A percentile compares a stretch with the other conserved stretches of the same genome.
Conservation (phyloP, 2,329 filamentous ascomycete species). For the Claviceps paspali region DNA sequence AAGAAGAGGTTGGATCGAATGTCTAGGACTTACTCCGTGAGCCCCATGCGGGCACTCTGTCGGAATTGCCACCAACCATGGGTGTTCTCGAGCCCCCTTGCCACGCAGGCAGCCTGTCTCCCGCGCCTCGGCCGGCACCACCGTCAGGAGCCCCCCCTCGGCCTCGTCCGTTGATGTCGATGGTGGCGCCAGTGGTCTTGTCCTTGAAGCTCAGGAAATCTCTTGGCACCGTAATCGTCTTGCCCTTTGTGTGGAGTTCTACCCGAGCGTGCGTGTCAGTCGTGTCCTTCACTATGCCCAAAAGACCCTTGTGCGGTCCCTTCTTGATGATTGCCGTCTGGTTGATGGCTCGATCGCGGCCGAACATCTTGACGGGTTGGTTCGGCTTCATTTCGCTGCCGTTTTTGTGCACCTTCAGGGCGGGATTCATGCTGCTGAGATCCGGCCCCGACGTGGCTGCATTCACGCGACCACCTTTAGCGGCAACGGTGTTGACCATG, state of each 20-base stretch:
- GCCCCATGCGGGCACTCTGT: slow-evolving; percentile 66
- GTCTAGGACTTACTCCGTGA: slow-evolving; percentile 43
- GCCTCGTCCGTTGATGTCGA: slow-evolving; percentile 48
- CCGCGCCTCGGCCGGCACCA: slow-evolving; percentile 29
- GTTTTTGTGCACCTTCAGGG: slow-evolving; percentile 55
- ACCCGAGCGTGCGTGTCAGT: slow-evolving; percentile 76
- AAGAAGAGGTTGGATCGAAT: too few species aligned
- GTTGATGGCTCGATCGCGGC: slow-evolving; percentile 70
- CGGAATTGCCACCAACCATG: slow-evolving; percentile 40
- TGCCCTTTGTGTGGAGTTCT: slow-evolving; percentile 88
- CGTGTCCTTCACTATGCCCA: slow-evolving; percentile 92
- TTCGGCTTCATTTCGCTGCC: slow-evolving; percentile 30
- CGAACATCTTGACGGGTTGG: slow-evolving; percentile 60
- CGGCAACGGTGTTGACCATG: slow-evolving; percentile 82
- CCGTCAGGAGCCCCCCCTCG: slow-evolving; percentile 31
- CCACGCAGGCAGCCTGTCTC: slow-evolving; percentile 38
- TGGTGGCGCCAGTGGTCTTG: slow-evolving; percentile 60
- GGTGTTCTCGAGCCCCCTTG: slow-evolving; percentile 55
- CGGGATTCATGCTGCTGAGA: slow-evolving; percentile 83
- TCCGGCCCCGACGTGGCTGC: slow-evolving; percentile 52
- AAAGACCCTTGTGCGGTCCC: slow-evolving; percentile 78
- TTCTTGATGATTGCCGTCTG: slow-evolving; percentile 82
- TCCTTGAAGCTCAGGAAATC: slow-evolving; percentile 76
- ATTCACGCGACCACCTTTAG: slow-evolving; percentile 72
- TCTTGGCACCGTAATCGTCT: slow-evolving; percentile 73